Percentiles rank a stretch among this genome's conserved stretches.
These are phyloP conservation scores for Oidium heveae DNA, from an alignment of 2,329 filamentous ascomycete species.

Conservation along the genomic window DNA sequence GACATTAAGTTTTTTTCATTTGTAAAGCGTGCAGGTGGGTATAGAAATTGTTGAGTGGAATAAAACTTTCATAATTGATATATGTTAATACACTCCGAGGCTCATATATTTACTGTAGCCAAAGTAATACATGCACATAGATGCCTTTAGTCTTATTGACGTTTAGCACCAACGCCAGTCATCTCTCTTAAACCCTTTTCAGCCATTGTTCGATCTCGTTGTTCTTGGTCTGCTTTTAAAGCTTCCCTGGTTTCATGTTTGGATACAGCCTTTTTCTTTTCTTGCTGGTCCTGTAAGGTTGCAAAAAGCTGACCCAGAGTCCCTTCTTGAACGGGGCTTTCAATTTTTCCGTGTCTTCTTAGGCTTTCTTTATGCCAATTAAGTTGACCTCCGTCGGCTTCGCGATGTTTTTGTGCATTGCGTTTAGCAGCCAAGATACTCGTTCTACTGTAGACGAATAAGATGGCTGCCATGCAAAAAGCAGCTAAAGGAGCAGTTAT, in stretches of 20 bases:
- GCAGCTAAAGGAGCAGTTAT: constrained; percentile 25
- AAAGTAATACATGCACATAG: no score
- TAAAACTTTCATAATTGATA: no score
- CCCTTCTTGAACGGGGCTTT: constrained; percentile 15
- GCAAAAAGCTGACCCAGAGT: constrained; percentile 13
- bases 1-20: no score
- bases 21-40: no score
- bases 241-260: background rate
- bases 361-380: constrained; percentile 27
- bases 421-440: constrained; percentile 40
- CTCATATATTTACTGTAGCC: no score
- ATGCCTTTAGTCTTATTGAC: background rate
- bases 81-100: no score
- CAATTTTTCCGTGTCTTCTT: constrained; percentile 24
- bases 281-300: constrained; percentile 3
- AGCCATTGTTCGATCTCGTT: constrained; percentile 2
- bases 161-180: constrained; percentile 2
- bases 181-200: constrained; percentile 8
- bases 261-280: background rate
- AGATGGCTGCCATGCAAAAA: constrained; percentile 26
- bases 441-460: constrained; percentile 33
- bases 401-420: constrained; percentile 33
- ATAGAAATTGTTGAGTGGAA: no score
- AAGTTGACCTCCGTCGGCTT: constrained; percentile 29
- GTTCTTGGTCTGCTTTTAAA: background rate